Conservation (phyloP, 1,284 basidiomycete genomes). For the Fistulina hepatica region DNA sequence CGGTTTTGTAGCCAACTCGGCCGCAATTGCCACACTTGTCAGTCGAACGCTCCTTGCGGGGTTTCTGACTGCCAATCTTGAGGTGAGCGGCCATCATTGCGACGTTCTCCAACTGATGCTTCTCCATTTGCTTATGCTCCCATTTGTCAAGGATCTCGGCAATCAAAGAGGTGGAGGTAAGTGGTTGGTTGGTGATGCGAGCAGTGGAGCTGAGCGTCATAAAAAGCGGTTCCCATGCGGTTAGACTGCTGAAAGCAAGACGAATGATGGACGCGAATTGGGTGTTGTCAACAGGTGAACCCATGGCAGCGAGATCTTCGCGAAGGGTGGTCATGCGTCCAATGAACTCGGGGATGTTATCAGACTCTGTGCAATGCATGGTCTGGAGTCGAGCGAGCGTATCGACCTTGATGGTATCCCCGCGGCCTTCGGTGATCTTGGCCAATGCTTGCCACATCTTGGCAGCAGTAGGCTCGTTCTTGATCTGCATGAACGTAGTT, state of each 20-base stretch:
- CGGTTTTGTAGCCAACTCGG: constrained; percentile 16
- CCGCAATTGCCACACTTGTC: constrained; percentile 15
- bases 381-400: constrained; percentile 15
- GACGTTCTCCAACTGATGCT: too few species aligned
- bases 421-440: constrained; percentile 17
- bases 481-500: constrained; percentile 18
- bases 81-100: too few species aligned
- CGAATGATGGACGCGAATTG: constrained; percentile 17
- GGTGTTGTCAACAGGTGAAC: constrained; percentile 12
- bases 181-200: constrained; percentile 5
- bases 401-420: constrained; percentile 15
- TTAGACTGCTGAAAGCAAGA: constrained; percentile 15
- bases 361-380: constrained; percentile 14
- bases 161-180: constrained; percentile 10
- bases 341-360: constrained; percentile 17
- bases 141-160: constrained; percentile 10
- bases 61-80: too few species aligned
- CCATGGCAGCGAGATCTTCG: constrained; percentile 19
- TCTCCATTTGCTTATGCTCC: too few species aligned
- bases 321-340: constrained; percentile 13
- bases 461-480: constrained; percentile 11
- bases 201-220: constrained; percentile 12
- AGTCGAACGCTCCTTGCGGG: too few species aligned
- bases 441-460: constrained; percentile 16
- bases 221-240: constrained; percentile 16